phyloP scores from a whole-genome alignment of 2,329 filamentous ascomycete species.

The Cordyceps tenuipes region DNA sequence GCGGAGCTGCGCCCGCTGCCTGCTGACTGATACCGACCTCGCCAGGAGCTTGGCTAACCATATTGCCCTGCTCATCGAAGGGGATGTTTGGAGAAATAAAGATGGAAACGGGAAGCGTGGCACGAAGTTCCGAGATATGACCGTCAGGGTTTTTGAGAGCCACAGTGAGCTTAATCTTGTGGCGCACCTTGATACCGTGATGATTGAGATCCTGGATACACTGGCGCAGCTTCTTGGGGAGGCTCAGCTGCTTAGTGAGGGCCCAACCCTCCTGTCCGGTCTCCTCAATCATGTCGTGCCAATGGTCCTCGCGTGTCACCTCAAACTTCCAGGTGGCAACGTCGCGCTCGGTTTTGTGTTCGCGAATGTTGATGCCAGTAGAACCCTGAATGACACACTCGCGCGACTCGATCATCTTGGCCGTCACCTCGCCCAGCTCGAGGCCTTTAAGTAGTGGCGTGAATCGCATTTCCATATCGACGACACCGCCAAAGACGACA shows the following conservation, averaged over 20 bases:
- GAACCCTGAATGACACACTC: constrained; percentile 50
- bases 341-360: constrained; percentile 56
- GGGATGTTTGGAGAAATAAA: constrained; percentile 94
- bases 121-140: constrained; percentile 86
- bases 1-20: constrained; percentile 66
- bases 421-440: constrained; percentile 71
- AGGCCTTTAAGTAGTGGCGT: constrained; percentile 85
- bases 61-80: constrained; percentile 76
- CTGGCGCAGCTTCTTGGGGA: constrained; percentile 73
- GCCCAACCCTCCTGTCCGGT: constrained; percentile 58
- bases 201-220: constrained; percentile 88
- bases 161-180: constrained; percentile 87
- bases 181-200: constrained; percentile 81
- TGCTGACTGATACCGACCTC: constrained; percentile 40
- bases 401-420: constrained; percentile 71
- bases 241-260: constrained; percentile 52
- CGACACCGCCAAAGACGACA: constrained; percentile 81
- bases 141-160: constrained; percentile 92
- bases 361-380: constrained; percentile 39
- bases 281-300: constrained; percentile 61
- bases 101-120: constrained; percentile 81
- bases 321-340: constrained; percentile 52
- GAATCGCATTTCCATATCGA: constrained; percentile 78
- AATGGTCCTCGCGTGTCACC: constrained; percentile 51
- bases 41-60: constrained; percentile 54